These are phyloP conservation scores for Trichoderma breve DNA, from an alignment of 2,329 filamentous ascomycete species.

Conservation along the genomic window DNA sequence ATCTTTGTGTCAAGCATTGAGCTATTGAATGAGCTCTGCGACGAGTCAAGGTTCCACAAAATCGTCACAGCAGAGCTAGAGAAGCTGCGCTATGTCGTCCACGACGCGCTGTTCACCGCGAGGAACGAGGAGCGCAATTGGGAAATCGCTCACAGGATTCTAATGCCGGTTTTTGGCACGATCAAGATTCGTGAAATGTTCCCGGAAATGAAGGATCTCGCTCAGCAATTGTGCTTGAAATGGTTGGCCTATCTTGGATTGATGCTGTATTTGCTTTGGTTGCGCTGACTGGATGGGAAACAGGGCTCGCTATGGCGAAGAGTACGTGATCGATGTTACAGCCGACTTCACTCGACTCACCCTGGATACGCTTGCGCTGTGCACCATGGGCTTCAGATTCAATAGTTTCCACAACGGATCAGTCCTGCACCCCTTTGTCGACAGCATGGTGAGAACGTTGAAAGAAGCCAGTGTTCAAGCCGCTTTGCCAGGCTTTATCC, in stretches of 20 bases:
- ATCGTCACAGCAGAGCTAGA: conserved; percentile 3
- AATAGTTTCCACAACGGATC: conserved; percentile 55
- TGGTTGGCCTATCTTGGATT: background rate
- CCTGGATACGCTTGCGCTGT: conserved; percentile 61
- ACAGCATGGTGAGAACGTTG: conserved; percentile 9
- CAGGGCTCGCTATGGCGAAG: conserved; percentile 35
- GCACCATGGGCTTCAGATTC: conserved; percentile 58
- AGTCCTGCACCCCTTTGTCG: conserved; percentile 24
- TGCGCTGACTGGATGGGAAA: background rate
- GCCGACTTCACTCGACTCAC: conserved; percentile 63
- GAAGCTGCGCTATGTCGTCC: conserved; percentile 10
- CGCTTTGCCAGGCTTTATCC: background rate
- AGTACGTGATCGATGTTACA: conserved; percentile 49
- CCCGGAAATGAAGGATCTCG: conserved; percentile 9
- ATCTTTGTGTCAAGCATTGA: conserved; percentile 12
- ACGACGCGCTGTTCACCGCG: conserved; percentile 17
- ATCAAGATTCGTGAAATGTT: conserved; percentile 18
- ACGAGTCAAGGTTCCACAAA: conserved; percentile 16
- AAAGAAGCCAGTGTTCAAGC: conserved; percentile 14
- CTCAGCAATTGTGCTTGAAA: conserved; percentile 18
- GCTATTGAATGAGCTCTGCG: conserved; percentile 14
- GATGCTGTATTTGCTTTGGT: background rate
- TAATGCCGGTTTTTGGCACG: conserved; percentile 15
- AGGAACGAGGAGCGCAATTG: conserved; percentile 18
- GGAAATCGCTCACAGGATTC: conserved; percentile 14